These are phyloP conservation scores for Arabis alpina DNA, from an alignment of 345 rosid species.

Conservation along the genomic window DNA sequence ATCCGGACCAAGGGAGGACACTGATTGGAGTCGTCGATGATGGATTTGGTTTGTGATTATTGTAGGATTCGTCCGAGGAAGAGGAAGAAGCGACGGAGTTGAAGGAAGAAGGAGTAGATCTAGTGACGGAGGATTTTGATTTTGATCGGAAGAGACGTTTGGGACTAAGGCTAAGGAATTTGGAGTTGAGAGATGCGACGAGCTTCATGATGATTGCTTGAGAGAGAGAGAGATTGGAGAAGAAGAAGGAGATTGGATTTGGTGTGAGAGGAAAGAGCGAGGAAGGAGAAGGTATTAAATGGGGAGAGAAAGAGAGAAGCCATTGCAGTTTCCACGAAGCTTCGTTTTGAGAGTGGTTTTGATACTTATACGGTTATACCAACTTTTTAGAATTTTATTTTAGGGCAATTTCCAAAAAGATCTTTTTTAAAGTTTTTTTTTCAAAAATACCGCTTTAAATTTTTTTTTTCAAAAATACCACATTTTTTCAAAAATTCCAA, in stretches of 20 bases:
- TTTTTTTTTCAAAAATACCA: no score
- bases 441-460: no score
- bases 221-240: not conserved
- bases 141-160: constrained; percentile 62
- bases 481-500: no score
- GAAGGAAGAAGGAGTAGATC: constrained; percentile 66
- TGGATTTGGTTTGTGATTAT: constrained; percentile 8
- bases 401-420: no score
- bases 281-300: constrained; percentile 55
- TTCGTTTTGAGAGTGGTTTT: constrained; percentile 49
- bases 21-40: constrained; percentile 70
- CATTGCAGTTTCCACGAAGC: constrained; percentile 88
- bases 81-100: constrained; percentile 56
- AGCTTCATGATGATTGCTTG: constrained; percentile 47
- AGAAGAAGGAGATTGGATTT: not conserved
- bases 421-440: no score
- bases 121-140: constrained; percentile 49
- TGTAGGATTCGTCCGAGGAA: constrained; percentile 46
- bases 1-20: constrained; percentile 54
- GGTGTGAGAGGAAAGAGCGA: constrained; percentile 35
- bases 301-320: constrained; percentile 42
- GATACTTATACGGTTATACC: constrained; percentile 31
- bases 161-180: constrained; percentile 56
- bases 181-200: constrained; percentile 43
- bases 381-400: not conserved